Percentiles rank a stretch among this genome's conserved stretches.
Conservation (phyloP, 2,329 filamentous ascomycete species). For the Apiospora arundinis region DNA sequence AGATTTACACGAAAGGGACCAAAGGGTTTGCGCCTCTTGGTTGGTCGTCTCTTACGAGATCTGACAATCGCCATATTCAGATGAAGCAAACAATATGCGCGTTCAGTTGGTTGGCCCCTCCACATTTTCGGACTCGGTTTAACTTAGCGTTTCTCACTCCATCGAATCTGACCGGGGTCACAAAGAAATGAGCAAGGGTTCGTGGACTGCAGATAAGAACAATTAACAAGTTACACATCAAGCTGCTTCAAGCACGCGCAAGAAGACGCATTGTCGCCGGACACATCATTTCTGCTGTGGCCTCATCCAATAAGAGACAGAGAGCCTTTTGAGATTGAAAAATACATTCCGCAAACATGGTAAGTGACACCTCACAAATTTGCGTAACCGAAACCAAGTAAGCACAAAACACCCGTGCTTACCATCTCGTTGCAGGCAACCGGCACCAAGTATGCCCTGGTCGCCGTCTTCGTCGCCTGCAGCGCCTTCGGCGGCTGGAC, state of each 20-base stretch:
- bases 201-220: background rate
- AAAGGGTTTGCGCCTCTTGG: too few relatives aligned
- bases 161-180: background rate
- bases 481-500: slow-evolving; percentile 33
- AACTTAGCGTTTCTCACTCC: slow-evolving; percentile 1
- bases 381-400: background rate
- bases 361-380: background rate
- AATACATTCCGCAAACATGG: background rate
- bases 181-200: background rate
- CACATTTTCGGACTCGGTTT: slow-evolving; percentile 4
- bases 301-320: background rate
- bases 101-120: background rate
- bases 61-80: background rate
- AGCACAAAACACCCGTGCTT: background rate
- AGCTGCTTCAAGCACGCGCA: background rate
- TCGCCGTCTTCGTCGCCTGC: slow-evolving; percentile 33
- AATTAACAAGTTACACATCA: too few relatives aligned
- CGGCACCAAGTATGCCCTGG: slow-evolving; percentile 26
- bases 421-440: background rate
- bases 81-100: background rate
- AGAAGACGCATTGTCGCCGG: too few relatives aligned
- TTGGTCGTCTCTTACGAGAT: background rate
- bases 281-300: too few relatives aligned
- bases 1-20: background rate
- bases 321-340: background rate